Base-by-base conservation (phyloP, 768 basidiomycete species). In the Saitozyma sp. region DNA sequence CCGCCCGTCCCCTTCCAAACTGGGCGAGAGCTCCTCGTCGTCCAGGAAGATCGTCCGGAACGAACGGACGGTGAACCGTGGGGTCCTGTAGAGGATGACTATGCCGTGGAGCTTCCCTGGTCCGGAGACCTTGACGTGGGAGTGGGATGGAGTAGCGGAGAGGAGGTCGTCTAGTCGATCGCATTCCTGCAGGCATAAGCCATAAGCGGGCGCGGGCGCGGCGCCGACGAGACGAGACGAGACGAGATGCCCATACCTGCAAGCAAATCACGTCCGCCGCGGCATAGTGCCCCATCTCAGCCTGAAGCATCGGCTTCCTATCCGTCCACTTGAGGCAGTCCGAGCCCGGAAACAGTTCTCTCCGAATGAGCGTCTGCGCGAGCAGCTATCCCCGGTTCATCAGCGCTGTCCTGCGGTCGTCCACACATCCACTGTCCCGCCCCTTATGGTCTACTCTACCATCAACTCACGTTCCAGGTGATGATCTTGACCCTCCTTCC, bases 231-330 rank as follows among this genome's bases (percentile, higher is more conserved):
- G 45, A 6, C 45, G n/a, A 46, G n/a, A 29, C 29, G 29, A 29
- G 29, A 29, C 29, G 29, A 13, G 19, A 38, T 41, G 20, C 38
- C 72, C 80, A 63, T 76, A 89, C 92, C 83, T 96, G 93, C 50
- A 96, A 83, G 75, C 92, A 95, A 50, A 92, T 79, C 29, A 96
- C 84, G 77, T 94, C 90, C 2, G 89, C 86, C n/a, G 84, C 71
- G 3, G 52, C 48, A 61, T 89, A 85, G 3, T 84, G 83, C 14
- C 85, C 78, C n/a, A 95, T 83, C 77, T 96, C 94, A 54, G 83
- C 81, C 62, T 86, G 84, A 13, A 92, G 81, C 89, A 93, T 89
- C 14, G 85, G 84, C 68, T 86, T 86, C 64, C 93, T 83, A 74
- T 89, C 86, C 19, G 72, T 75, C 52, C 86, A 88, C 78, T 90